Evolutionary conservation across 768 basidiomycete genomes (phyloP).

Genomic region (Rhodocollybia butyracea): DNA sequence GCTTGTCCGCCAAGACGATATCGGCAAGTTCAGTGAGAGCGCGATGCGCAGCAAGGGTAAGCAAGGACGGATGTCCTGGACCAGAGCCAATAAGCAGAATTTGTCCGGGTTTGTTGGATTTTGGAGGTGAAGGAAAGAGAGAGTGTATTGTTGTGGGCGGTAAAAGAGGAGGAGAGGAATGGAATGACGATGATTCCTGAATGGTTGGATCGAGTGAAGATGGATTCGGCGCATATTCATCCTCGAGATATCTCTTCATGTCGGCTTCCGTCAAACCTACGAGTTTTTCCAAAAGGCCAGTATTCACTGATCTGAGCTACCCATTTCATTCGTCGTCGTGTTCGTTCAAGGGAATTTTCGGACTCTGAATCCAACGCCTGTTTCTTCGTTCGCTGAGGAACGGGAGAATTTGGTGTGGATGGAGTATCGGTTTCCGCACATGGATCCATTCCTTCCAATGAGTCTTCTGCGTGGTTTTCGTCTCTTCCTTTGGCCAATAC

Average conservation of each 20-base stretch:
- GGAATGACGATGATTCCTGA: slow-evolving; percentile 34
- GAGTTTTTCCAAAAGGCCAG: slow-evolving; percentile 80
- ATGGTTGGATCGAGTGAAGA: slow-evolving; percentile 38
- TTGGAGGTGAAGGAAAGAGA: slow-evolving; percentile 21
- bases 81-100: slow-evolving; percentile 93
- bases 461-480: slow-evolving; percentile 14
- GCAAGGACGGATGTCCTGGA: slow-evolving; percentile 89
- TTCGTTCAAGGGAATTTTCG: slow-evolving; percentile 41
- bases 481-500: slow-evolving; percentile 39
- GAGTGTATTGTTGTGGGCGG: slow-evolving; percentile 29
- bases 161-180: slow-evolving; percentile 12
- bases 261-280: slow-evolving; percentile 64
- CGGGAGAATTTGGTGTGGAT: slow-evolving; percentile 67
- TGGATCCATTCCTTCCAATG: slow-evolving; percentile 39
- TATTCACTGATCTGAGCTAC: slow-evolving; percentile 96
- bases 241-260: slow-evolving; percentile 38
- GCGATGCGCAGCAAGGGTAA: slow-evolving; percentile 83
- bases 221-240: neutral
- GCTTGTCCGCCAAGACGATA: slow-evolving; percentile 92
- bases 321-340: slow-evolving; percentile 81
- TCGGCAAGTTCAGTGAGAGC: slow-evolving; percentile 79
- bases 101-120: slow-evolving; percentile 42
- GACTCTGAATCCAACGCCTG: neutral
- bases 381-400: slow-evolving; percentile 40
- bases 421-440: slow-evolving; percentile 48